phyloP scores from a whole-genome alignment of 768 basidiomycete genomes.

The Suillus paluster region DNA sequence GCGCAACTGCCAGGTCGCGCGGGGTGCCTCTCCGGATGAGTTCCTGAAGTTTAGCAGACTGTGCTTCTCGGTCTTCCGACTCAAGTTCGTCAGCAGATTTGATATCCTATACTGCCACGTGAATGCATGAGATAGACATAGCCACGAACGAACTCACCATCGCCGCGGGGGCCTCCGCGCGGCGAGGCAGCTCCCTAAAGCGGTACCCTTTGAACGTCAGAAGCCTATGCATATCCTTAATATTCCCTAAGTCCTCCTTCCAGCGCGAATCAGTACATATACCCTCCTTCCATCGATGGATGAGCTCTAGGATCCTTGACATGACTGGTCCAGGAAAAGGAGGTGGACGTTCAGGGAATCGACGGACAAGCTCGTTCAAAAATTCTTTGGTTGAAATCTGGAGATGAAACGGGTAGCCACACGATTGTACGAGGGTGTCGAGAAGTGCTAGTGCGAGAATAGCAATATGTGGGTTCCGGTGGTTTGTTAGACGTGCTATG shows the following conservation, averaged over 20 bases:
- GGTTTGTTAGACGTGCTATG: slow-evolving; percentile 84
- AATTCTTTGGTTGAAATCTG: slow-evolving; percentile 98
- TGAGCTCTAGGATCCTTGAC: slow-evolving; percentile 90
- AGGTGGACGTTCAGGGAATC: slow-evolving; percentile 97
- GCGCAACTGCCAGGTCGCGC: slow-evolving; percentile 91
- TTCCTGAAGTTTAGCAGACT: slow-evolving; percentile 98
- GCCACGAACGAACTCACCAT: slow-evolving; percentile 21
- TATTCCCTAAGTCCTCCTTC: slow-evolving; percentile 96
- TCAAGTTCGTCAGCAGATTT: slow-evolving; percentile 97
- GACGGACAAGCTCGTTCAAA: slow-evolving; percentile 95
- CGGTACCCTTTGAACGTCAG: slow-evolving; percentile 92
- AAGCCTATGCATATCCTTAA: slow-evolving; percentile 95
- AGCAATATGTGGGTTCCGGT: slow-evolving; percentile 90
- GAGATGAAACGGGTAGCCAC: slow-evolving; percentile 96
- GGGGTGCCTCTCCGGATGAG: slow-evolving; percentile 96
- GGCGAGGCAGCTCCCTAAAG: slow-evolving; percentile 57
- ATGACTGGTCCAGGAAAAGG: slow-evolving; percentile 95
- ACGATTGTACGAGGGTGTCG: slow-evolving; percentile 91
- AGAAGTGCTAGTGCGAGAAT: slow-evolving; percentile 85
- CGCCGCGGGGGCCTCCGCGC: slow-evolving; percentile 18
- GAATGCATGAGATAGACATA: slow-evolving; percentile 28
- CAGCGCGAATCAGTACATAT: slow-evolving; percentile 89
- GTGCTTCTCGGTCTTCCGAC: slow-evolving; percentile 91
- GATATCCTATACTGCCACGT: slow-evolving; percentile 59
- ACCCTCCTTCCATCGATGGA: slow-evolving; percentile 93